phyloP scores from a whole-genome alignment of 768 basidiomycete species.

The Zangia roseola region DNA sequence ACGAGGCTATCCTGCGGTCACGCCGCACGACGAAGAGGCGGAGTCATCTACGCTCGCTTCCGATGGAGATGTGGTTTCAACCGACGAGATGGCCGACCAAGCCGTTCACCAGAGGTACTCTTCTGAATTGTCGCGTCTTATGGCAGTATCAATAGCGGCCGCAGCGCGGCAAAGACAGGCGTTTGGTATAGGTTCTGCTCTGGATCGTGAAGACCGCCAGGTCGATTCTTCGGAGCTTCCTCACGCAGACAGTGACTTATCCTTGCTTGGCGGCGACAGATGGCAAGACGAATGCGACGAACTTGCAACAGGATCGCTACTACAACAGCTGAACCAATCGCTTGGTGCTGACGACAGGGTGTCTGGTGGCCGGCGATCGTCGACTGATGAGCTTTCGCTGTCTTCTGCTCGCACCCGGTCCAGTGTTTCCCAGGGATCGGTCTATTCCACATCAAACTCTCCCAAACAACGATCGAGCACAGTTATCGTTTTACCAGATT shows the following conservation, averaged over 20 bases:
- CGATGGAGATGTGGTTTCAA: constrained; percentile 14
- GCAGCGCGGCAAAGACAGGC: constrained; percentile 47
- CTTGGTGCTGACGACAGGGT: neutral
- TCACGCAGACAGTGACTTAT: constrained; percentile 48
- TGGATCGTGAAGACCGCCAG: constrained; percentile 9
- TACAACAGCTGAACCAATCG: constrained; percentile 17
- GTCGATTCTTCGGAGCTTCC: constrained; percentile 17
- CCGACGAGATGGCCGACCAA: neutral
- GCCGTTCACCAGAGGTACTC: constrained; percentile 17
- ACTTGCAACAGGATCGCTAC: constrained; percentile 30
- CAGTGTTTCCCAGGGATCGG: constrained; percentile 24
- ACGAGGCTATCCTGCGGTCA: neutral
- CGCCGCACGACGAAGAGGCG: constrained; percentile 2
- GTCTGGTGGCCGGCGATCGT: constrained; percentile 1
- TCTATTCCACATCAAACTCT: constrained; percentile 23
- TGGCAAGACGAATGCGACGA: constrained; percentile 39
- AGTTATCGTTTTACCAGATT: constrained; percentile 4
- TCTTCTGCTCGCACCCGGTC: constrained; percentile 12
- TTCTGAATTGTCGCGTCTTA: constrained; percentile 28
- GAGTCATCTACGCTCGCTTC: constrained; percentile 16
- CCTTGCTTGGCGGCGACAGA: constrained; percentile 39
- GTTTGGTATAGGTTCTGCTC: constrained; percentile 51
- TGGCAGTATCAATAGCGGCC: constrained; percentile 31
- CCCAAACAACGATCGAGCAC: constrained; percentile 10
- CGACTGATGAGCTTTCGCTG: constrained; percentile 9